Base-by-base conservation (phyloP, 2,329 filamentous ascomycete genomes). In the Ophiostoma sp. region DNA sequence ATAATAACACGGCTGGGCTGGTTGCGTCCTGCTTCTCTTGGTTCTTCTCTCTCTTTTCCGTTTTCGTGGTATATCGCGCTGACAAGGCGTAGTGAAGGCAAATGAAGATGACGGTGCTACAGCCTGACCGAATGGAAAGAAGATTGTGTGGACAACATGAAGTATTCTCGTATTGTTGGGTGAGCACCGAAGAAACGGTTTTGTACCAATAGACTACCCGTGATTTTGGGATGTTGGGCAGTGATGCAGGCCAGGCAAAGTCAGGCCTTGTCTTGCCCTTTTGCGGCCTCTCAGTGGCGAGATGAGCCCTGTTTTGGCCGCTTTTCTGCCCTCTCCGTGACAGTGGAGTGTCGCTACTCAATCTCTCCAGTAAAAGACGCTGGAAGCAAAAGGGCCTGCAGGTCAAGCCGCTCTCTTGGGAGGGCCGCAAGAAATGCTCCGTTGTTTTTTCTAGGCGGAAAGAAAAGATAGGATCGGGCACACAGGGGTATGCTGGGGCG, bases 161-260 rank as follows among this genome's bases (percentile, higher is more conserved):
- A 11, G 42, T 45, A 22, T 4, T 45, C 36, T 66, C 22, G n/a
- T 28, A 11, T 66, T 39, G 61, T 42, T 66, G 3, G 15, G 61
- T 45, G 61, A 42, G 5, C 36, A 22, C 22, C 36, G 15, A n/a
- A 66, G 36, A n/a, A 66, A 3, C 61, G 1, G 31, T 22, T 52
- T 36, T 42, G 68, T 59, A 48, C 28, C 55, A 70, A 64, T 63
- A n/a, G 31, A 5, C 39, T n/a, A 42, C 39, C 42, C 22, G 25
- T 36, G 19, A 33, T 45, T 7, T 48, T 15, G 22, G 15, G n/a
- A 19, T 33, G 59, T 73, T 73, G 72, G 72, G 72, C 72, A 70
- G 72, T 73, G 68, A 42, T 73, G 72, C 72, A 73, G 72, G 66
- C 25, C 63, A n/a, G 42, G 25, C 25, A 25, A 31, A 50, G 64